Conservation (phyloP, 2,329 filamentous ascomycete genomes). For the Sphaerostilbella broomeana region DNA sequence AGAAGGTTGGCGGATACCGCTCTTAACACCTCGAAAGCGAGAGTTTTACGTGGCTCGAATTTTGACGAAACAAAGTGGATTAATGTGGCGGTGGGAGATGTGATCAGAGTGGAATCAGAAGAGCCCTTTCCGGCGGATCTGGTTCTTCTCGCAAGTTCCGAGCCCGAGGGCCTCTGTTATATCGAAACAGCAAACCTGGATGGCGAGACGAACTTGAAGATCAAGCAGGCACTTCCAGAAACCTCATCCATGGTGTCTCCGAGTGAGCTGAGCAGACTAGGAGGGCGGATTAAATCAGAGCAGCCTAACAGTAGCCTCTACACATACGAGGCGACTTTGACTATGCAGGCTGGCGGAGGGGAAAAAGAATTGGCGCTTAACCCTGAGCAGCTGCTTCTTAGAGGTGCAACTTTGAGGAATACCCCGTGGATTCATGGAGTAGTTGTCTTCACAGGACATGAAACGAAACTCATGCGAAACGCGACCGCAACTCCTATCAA, state of each 20-base stretch:
- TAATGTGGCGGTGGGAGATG: conserved; percentile 85
- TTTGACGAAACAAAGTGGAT: conserved; percentile 92
- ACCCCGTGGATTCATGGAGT: conserved; percentile 96
- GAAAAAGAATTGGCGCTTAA: conserved; percentile 88
- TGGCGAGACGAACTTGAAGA: conserved; percentile 96
- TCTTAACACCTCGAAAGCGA: conserved; percentile 81
- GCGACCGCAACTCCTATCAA: conserved; percentile 97
- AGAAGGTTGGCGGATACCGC: conserved; percentile 79
- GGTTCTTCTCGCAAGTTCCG: conserved; percentile 86
- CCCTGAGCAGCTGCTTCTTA: conserved; percentile 85
- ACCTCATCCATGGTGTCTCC: conserved; percentile 82
- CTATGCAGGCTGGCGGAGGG: conserved; percentile 80
- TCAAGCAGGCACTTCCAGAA: conserved; percentile 95
- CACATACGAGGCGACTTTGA: conserved; percentile 94
- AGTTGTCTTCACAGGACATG: conserved; percentile 88
- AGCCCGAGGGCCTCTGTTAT: conserved; percentile 95
- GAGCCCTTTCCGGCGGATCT: conserved; percentile 92
- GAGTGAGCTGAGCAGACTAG: conserved; percentile 75
- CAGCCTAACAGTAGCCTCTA: conserved; percentile 98
- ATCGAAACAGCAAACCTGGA: conserved; percentile 98
- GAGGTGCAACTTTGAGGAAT: conserved; percentile 89
- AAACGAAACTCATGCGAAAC: conserved; percentile 98
- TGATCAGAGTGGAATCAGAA: conserved; percentile 88
- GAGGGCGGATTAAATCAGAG: conserved; percentile 83
- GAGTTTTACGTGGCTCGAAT: conserved; percentile 71